Evolutionary conservation across 768 basidiomycete genomes (phyloP).

Genomic region (Boletus vermiculosoides): DNA sequence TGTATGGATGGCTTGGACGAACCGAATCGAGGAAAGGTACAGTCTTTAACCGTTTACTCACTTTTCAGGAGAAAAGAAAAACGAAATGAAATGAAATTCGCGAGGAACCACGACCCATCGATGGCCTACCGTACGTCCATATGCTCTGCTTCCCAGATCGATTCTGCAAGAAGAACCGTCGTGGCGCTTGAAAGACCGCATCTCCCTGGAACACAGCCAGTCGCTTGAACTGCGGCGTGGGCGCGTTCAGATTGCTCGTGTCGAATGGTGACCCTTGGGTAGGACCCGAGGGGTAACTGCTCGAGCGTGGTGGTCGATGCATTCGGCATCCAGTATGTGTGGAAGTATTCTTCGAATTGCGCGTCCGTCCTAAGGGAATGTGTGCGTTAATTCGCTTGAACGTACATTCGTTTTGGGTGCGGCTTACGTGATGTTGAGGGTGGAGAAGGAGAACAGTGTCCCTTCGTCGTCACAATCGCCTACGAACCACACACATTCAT

Average conservation of each 20-base stretch:
- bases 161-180: too few species aligned
- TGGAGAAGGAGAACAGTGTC: conserved; percentile 45
- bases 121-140: too few species aligned
- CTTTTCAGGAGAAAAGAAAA: too few species aligned
- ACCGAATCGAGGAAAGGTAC: too few species aligned
- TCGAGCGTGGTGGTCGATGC: conserved; percentile 19
- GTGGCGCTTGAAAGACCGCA: conserved; percentile 48
- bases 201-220: conserved; percentile 52
- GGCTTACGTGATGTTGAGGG: conserved; percentile 47
- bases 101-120: too few species aligned
- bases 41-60: too few species aligned
- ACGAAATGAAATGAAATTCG: too few species aligned
- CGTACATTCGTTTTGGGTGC: background rate
- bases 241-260: conserved; percentile 43
- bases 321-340: too few species aligned
- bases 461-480: conserved; percentile 45
- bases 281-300: conserved; percentile 39
- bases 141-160: too few species aligned
- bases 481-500: background rate
- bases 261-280: conserved; percentile 52
- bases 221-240: conserved; percentile 51
- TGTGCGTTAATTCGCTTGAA: background rate
- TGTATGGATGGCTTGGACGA: too few species aligned
- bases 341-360: conserved; percentile 36
- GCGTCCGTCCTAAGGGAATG: conserved; percentile 16